Percentiles rank a stretch among this genome's conserved stretches.
These are phyloP conservation scores for Leishmania arabica DNA, from an alignment of 208 protist species.

Conservation along the genomic window DNA sequence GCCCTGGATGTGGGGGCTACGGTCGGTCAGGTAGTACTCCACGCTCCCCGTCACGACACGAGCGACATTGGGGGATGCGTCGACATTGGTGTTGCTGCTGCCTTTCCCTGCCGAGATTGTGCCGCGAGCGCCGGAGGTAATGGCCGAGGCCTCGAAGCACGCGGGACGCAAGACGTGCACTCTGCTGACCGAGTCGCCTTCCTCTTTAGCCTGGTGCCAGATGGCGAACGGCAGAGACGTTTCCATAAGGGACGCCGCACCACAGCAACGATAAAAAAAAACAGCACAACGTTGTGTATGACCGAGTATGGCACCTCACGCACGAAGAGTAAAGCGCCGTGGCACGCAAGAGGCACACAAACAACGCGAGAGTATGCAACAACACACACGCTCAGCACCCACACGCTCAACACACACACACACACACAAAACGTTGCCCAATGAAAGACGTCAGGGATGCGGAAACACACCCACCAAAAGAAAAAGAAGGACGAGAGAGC, in stretches of 20 bases:
- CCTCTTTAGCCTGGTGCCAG: constrained; percentile 13
- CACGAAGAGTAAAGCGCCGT: not conserved
- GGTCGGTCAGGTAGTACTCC: not conserved
- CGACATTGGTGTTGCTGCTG: not conserved
- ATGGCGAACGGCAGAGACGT: constrained; percentile 13
- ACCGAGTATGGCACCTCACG: not conserved
- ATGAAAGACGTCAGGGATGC: too few species aligned
- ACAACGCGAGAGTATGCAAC: not conserved
- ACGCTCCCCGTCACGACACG: too few species aligned
- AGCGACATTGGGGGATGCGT: not conserved
- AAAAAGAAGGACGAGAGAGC: too few species aligned
- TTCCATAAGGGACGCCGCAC: not conserved
- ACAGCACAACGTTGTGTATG: not conserved
- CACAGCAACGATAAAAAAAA: not conserved
- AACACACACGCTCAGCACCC: not conserved
- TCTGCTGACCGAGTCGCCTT: not conserved
- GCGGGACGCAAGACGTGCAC: constrained; percentile 12
- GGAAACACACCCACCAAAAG: too few species aligned
- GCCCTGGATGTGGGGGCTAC: not conserved
- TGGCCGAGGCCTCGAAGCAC: constrained; percentile 4
- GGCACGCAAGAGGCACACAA: not conserved
- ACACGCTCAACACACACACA: too few species aligned
- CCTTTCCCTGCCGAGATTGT: not conserved
- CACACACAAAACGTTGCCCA: too few species aligned
- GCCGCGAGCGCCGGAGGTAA: not conserved